phyloP scores from a whole-genome alignment of 1,284 basidiomycete genomes.

The Rhodotorula sp. region DNA sequence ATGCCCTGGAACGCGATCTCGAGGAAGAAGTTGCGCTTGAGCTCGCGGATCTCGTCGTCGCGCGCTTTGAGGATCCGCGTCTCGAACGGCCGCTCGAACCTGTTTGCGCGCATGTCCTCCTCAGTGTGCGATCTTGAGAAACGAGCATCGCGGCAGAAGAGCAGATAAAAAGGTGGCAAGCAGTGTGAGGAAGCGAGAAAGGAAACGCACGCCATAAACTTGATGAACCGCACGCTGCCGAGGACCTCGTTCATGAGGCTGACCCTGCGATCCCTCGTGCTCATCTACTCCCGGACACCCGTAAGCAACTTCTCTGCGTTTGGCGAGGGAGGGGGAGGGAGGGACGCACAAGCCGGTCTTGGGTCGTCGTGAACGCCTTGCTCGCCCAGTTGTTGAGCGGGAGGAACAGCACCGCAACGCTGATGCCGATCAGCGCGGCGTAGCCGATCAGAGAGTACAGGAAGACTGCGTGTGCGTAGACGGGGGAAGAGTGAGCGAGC shows the following conservation, averaged over 20 bases:
- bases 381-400: constrained; percentile 85
- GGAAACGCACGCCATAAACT: constrained; percentile 53
- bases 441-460: constrained; percentile 75
- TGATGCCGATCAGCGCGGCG: constrained; percentile 71
- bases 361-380: constrained; percentile 76
- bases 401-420: constrained; percentile 76
- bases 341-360: constrained; percentile 76
- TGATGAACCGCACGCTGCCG: constrained; percentile 89
- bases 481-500: not conserved
- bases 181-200: too few relatives aligned
- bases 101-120: not conserved
- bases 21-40: constrained; percentile 63
- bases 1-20: constrained; percentile 80
- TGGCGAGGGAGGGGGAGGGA: not conserved
- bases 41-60: constrained; percentile 5
- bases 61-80: constrained; percentile 62
- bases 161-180: too few relatives aligned
- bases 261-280: constrained; percentile 74
- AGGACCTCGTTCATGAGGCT: constrained; percentile 91
- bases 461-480: constrained; percentile 63
- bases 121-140: too few relatives aligned
- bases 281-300: constrained; percentile 25
- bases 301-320: not conserved
- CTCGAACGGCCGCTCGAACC: constrained; percentile 77
- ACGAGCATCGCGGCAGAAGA: too few relatives aligned